phyloP scores from a whole-genome alignment of 2,329 filamentous ascomycete genomes.

The Harringtonia aguacate region DNA sequence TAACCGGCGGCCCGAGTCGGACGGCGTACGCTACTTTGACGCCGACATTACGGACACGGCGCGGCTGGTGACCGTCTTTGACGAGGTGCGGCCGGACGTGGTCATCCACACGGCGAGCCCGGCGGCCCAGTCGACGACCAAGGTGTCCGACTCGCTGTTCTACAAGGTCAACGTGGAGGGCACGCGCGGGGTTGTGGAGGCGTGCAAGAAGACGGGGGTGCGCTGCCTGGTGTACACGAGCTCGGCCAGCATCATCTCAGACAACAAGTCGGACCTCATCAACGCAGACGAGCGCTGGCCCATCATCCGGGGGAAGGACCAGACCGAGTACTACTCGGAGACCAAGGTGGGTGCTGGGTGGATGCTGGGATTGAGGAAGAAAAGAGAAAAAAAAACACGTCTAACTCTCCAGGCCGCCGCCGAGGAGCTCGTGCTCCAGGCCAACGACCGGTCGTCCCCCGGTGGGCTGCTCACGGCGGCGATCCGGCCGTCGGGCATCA shows the following conservation, averaged over 20 bases:
- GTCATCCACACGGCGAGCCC: slow-evolving; percentile 88
- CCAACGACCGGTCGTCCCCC: slow-evolving; percentile 38
- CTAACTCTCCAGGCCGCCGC: slow-evolving; percentile 52
- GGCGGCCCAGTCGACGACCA: slow-evolving; percentile 39
- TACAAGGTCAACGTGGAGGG: slow-evolving; percentile 82
- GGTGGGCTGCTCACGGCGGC: slow-evolving; percentile 62
- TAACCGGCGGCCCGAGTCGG: slow-evolving; percentile 50
- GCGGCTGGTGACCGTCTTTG: slow-evolving; percentile 52
- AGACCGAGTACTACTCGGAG: slow-evolving; percentile 78
- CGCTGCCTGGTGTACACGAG: slow-evolving; percentile 85
- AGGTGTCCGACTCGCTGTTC: slow-evolving; percentile 51
- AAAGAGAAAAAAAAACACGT: too few species aligned
- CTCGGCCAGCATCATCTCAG: slow-evolving; percentile 76
- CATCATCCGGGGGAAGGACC: slow-evolving; percentile 57
- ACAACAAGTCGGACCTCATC: slow-evolving; percentile 67
- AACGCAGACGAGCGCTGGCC: slow-evolving; percentile 82
- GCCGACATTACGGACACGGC: slow-evolving; percentile 64
- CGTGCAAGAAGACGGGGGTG: slow-evolving; percentile 58
- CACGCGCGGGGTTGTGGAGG: slow-evolving; percentile 66
- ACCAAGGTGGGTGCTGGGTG: slow-evolving; percentile 57
- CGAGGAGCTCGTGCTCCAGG: slow-evolving; percentile 68
- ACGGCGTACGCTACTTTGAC: slow-evolving; percentile 56
- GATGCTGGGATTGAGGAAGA: background rate
- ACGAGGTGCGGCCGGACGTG: slow-evolving; percentile 60
- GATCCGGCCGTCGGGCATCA: slow-evolving; percentile 79